Conservation (phyloP, 2,329 filamentous ascomycete species). For the Ilyonectria destructans region DNA sequence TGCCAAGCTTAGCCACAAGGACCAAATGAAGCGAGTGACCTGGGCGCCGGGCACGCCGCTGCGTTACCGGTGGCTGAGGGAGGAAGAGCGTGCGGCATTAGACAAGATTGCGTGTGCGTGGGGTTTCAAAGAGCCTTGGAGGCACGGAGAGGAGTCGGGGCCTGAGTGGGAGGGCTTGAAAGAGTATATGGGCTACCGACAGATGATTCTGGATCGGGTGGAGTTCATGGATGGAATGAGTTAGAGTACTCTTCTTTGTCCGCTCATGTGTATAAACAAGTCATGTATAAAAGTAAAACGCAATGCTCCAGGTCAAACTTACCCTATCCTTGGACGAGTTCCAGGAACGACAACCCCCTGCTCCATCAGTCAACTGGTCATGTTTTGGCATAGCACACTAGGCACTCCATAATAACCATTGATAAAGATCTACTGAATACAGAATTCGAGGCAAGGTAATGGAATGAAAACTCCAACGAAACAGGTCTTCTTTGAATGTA, state of each 20-base stretch:
- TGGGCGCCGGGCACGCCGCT: constrained; percentile 90
- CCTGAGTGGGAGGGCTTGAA: constrained; percentile 89
- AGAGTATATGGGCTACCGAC: constrained; percentile 86
- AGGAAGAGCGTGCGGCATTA: constrained; percentile 90
- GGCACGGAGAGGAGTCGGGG: constrained; percentile 91
- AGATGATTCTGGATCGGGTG: constrained; percentile 92
- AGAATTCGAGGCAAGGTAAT: too few relatives aligned
- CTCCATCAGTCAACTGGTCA: neutral
- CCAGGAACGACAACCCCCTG: too few relatives aligned
- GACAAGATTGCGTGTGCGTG: constrained; percentile 91
- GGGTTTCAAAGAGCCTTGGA: constrained; percentile 88
- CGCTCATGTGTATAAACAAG: constrained; percentile 37
- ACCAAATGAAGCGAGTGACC: constrained; percentile 94
- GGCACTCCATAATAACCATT: neutral
- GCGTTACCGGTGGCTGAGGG: constrained; percentile 86
- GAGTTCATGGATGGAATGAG: constrained; percentile 94
- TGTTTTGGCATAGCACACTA: neutral
- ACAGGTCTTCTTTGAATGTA: too few relatives aligned
- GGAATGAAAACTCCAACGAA: too few relatives aligned
- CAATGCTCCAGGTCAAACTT: constrained; percentile 7
- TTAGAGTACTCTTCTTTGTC: constrained; percentile 31
- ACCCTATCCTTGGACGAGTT: neutral
- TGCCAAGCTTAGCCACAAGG: constrained; percentile 89
- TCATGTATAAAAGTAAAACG: constrained; percentile 35
- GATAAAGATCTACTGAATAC: neutral